These are phyloP conservation scores for Metarhizium rileyi DNA, from an alignment of 2,329 filamentous ascomycete species.

Conservation along the genomic window DNA sequence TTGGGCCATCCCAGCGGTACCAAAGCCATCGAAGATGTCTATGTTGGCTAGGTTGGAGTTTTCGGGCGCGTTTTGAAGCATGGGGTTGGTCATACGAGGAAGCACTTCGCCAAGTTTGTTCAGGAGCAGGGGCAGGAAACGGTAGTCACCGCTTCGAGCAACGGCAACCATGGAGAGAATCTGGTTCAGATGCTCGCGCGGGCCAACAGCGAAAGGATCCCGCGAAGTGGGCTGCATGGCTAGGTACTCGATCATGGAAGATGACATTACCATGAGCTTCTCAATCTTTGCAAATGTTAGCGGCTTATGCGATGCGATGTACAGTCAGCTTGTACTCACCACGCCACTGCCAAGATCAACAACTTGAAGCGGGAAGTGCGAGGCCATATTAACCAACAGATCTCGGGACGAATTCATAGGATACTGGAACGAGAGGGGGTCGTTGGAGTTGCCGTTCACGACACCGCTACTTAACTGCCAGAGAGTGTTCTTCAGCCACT, in stretches of 20 bases:
- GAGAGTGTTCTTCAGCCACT: slow-evolving; percentile 54
- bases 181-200: slow-evolving; percentile 64
- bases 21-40: slow-evolving; percentile 59
- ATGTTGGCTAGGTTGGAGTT: slow-evolving; percentile 41
- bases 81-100: slow-evolving; percentile 50
- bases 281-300: slow-evolving; percentile 46
- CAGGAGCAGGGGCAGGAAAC: slow-evolving; percentile 68
- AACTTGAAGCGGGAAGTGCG: slow-evolving; percentile 62
- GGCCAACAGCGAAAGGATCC: slow-evolving; percentile 54
- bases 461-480: slow-evolving; percentile 54
- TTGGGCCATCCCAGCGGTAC: slow-evolving; percentile 51
- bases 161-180: slow-evolving; percentile 58
- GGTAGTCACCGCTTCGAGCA: slow-evolving; percentile 65
- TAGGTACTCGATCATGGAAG: slow-evolving; percentile 64
- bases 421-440: slow-evolving; percentile 52
- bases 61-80: slow-evolving; percentile 50
- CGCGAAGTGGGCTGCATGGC: slow-evolving; percentile 51
- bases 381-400: slow-evolving; percentile 54
- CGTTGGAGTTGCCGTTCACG: slow-evolving; percentile 34
- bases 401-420: slow-evolving; percentile 54
- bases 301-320: neutral
- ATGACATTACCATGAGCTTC: slow-evolving; percentile 70
- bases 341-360: slow-evolving; percentile 69
- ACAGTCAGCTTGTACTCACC: slow-evolving; percentile 34
- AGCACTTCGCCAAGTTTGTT: slow-evolving; percentile 66